Percentiles rank a stretch among this genome's conserved stretches.
These are phyloP conservation scores for Vigna unguiculata DNA, from an alignment of 306 rosid species.

Conservation along the genomic window DNA sequence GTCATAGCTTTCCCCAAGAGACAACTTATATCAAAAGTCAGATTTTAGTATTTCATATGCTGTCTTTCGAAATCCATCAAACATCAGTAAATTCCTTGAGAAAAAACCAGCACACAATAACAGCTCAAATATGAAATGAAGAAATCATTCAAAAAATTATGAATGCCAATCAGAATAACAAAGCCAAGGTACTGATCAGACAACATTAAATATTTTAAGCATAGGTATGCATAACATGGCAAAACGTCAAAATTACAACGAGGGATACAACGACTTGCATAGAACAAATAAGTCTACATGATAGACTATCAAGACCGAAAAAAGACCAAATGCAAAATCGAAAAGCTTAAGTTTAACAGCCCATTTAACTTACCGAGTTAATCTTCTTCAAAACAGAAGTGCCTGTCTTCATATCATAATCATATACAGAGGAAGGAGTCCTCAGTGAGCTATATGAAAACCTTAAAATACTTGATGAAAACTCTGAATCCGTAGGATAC, in stretches of 20 bases:
- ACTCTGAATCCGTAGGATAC: conserved; percentile 64
- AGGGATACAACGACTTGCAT: conserved; percentile 6
- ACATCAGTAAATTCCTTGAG: neutral
- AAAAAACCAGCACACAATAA: neutral
- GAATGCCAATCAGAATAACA: conserved; percentile 28
- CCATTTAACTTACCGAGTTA: conserved; percentile 66
- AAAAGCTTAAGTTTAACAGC: conserved; percentile 28
- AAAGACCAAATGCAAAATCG: conserved; percentile 34
- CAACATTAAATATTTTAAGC: conserved; percentile 16
- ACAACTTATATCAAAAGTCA: conserved; percentile 4
- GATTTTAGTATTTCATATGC: conserved; percentile 13
- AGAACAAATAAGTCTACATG: conserved; percentile 7
- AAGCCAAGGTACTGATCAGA: conserved; percentile 11
- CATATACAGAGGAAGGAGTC: conserved; percentile 84
- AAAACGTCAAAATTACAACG: conserved; percentile 32
- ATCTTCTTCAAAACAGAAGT: conserved; percentile 80
- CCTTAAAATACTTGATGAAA: conserved; percentile 74
- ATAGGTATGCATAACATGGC: conserved; percentile 12
- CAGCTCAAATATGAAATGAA: conserved; percentile 16
- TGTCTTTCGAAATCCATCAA: conserved; percentile 19
- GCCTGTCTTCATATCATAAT: conserved; percentile 84
- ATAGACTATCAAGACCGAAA: neutral
- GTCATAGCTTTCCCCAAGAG: conserved; percentile 9
- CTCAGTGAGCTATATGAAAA: conserved; percentile 84
- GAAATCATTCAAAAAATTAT: neutral